phyloP scores from a whole-genome alignment of 2,329 filamentous ascomycete species.

The Leptographium flavum region DNA sequence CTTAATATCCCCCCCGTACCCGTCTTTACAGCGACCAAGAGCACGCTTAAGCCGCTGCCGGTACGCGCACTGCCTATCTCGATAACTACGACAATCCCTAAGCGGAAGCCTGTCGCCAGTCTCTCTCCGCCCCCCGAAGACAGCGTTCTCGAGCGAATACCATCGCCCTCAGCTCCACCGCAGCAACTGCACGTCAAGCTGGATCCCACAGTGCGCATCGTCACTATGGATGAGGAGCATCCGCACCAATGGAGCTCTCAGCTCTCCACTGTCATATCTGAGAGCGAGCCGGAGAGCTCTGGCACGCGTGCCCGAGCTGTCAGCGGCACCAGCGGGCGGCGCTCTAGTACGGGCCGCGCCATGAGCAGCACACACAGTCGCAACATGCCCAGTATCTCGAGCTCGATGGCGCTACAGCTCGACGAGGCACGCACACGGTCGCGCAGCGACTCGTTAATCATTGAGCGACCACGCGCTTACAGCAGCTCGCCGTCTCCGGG shows the following conservation, averaged over 20 bases:
- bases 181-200: conserved; percentile 2
- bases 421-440: conserved; percentile 20
- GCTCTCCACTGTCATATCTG: conserved; percentile 49
- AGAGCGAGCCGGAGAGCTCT: conserved; percentile 38
- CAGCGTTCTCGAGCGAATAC: conserved; percentile 1
- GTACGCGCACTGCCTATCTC: conserved; percentile 1
- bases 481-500: conserved; percentile 17
- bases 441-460: conserved; percentile 23
- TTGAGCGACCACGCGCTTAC: conserved; percentile 34
- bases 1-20: conserved; percentile 17
- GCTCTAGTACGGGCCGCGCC: conserved; percentile 13
- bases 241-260: conserved; percentile 50
- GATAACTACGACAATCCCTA: background rate
- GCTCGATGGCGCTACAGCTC: conserved; percentile 31
- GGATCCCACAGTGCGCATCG: conserved; percentile 24
- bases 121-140: conserved; percentile 3
- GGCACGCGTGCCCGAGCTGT: conserved; percentile 27
- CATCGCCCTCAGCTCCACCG: conserved; percentile 3
- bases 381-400: conserved; percentile 43
- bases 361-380: conserved; percentile 30
- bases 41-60: background rate
- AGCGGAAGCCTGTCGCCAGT: conserved; percentile 8
- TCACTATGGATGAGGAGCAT: conserved; percentile 22
- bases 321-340: background rate
- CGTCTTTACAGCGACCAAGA: conserved; percentile 13